Evolutionary conservation across 169 alveolate species (phyloP).

Genomic region (Plasmodium ovale): DNA sequence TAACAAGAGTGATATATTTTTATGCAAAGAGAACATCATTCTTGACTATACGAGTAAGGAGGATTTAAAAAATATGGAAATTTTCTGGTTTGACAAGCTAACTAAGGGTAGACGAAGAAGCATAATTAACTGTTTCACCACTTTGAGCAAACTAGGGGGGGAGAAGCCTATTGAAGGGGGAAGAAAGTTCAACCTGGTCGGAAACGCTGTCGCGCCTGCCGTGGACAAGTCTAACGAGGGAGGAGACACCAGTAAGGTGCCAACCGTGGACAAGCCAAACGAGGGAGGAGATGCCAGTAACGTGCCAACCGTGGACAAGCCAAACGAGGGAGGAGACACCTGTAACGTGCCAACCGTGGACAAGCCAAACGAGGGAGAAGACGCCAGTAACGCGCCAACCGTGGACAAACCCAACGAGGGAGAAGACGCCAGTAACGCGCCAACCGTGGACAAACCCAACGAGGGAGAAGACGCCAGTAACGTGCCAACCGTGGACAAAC

Average conservation of each 20-base stretch:
- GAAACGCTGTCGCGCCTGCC: no score
- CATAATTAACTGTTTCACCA: constrained; percentile 44
- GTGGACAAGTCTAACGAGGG: no score
- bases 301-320: no score
- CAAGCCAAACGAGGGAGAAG: neutral
- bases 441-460: neutral
- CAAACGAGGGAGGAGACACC: neutral
- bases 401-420: neutral
- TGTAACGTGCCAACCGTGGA: neutral
- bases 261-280: neutral
- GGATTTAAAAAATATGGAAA: constrained; percentile 51
- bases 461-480: neutral
- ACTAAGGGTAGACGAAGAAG: constrained; percentile 48
- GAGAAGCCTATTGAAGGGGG: neutral
- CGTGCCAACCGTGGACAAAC: neutral
- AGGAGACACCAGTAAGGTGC: neutral
- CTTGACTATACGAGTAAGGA: constrained; percentile 27
- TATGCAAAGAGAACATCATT: constrained; percentile 35
- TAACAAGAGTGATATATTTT: constrained; percentile 28
- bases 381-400: neutral
- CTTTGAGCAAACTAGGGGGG: constrained; percentile 14
- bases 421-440: neutral
- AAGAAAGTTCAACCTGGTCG: no score
- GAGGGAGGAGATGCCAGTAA: neutral
- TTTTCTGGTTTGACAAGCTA: constrained; percentile 58